A percentile compares a stretch with the other conserved stretches of the same genome.
Conservation (phyloP, 345 rosid genomes). For the Camelina laxa region DNA sequence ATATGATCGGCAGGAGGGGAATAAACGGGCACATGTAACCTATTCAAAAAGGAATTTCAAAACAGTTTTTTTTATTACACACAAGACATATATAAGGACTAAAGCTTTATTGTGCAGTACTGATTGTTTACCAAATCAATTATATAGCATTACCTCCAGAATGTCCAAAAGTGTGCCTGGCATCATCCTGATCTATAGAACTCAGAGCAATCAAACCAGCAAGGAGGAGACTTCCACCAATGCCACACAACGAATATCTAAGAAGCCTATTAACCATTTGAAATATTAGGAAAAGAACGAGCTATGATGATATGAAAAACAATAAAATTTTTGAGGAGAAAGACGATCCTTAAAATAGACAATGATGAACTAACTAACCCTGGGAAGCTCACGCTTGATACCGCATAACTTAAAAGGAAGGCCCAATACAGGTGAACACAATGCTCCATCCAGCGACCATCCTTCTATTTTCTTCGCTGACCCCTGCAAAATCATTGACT, state of each 20-base stretch:
- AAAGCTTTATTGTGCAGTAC: not conserved
- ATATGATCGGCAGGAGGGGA: constrained; percentile 81
- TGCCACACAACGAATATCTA: constrained; percentile 67
- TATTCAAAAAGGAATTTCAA: constrained; percentile 38
- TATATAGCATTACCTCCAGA: constrained; percentile 70
- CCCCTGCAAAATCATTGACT: constrained; percentile 48
- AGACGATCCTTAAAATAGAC: constrained; percentile 8
- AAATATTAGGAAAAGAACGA: not conserved
- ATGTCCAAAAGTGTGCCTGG: constrained; percentile 88
- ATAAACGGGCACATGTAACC: constrained; percentile 95
- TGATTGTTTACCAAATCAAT: constrained; percentile 14
- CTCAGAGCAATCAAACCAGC: constrained; percentile 73
- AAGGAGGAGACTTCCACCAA: constrained; percentile 78
- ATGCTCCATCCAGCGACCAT: constrained; percentile 92
- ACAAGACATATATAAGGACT: not conserved
- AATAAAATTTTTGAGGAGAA: constrained; percentile 6
- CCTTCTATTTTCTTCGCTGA: constrained; percentile 67
- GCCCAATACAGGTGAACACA: constrained; percentile 70
- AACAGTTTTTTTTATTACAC: not conserved
- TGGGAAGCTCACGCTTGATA: constrained; percentile 70
- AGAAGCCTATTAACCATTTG: constrained; percentile 50
- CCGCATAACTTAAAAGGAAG: constrained; percentile 69
- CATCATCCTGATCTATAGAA: constrained; percentile 80
- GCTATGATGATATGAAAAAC: not conserved
- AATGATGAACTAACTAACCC: constrained; percentile 60